Conservation (phyloP, 1,139 yeast species). For the Candida tropicalis region DNA sequence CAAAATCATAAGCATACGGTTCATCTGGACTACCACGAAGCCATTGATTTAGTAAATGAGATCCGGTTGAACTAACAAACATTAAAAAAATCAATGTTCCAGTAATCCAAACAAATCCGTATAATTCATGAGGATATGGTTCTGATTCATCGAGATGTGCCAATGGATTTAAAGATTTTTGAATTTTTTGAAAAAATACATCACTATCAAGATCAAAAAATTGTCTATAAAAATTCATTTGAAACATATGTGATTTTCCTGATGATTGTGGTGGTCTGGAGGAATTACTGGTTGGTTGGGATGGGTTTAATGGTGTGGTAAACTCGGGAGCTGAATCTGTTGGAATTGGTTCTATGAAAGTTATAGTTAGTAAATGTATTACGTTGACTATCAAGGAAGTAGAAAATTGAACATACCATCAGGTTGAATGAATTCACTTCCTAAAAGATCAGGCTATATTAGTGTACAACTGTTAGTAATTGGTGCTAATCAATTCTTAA, state of each 20-base stretch:
- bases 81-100: conserved; percentile 73
- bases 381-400: no score
- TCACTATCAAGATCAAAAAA: conserved; percentile 67
- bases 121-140: conserved; percentile 58
- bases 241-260: conserved; percentile 48
- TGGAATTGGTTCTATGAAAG: conserved; percentile 6
- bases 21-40: conserved; percentile 35
- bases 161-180: conserved; percentile 49
- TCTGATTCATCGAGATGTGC: conserved; percentile 21
- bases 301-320: neutral
- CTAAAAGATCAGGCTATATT: conserved; percentile 16
- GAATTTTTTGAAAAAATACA: conserved; percentile 53
- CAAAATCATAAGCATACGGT: conserved; percentile 60
- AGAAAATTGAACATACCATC: conserved; percentile 28
- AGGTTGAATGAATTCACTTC: conserved; percentile 23
- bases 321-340: neutral
- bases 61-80: conserved; percentile 71
- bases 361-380: conserved; percentile 2
- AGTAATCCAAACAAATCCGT: conserved; percentile 86
- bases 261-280: conserved; percentile 20
- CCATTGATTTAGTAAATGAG: conserved; percentile 50
- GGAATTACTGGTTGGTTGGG: conserved; percentile 10
- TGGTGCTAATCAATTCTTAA: no score
- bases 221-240: conserved; percentile 56
- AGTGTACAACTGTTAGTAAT: conserved; percentile 7